Conservation (phyloP, 208 protist species). For the Leishmania mexicana region DNA sequence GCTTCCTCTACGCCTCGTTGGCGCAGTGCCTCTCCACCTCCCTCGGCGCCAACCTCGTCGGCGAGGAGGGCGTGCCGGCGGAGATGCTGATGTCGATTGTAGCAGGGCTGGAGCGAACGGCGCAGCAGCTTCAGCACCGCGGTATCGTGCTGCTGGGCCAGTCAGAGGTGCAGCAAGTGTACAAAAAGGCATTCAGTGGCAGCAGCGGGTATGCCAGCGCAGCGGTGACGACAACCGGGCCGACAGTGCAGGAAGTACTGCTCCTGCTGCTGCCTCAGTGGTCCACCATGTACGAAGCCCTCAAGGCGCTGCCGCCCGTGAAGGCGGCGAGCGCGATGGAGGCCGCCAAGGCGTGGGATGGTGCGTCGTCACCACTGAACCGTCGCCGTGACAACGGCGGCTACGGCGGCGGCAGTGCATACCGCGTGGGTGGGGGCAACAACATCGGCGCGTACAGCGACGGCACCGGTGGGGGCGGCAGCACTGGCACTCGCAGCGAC, state of each 20-base stretch:
- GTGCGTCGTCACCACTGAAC: neutral
- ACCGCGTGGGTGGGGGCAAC: conserved; percentile 11
- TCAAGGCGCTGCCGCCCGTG: conserved; percentile 37
- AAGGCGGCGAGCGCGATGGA: conserved; percentile 10
- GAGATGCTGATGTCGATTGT: conserved; percentile 20
- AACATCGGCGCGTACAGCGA: conserved; percentile 6
- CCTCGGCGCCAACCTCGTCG: conserved; percentile 7
- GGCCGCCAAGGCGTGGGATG: neutral
- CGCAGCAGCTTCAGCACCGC: conserved; percentile 48
- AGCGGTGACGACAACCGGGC: conserved; percentile 12
- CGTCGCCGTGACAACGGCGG: conserved; percentile 21
- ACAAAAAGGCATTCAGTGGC: conserved; percentile 29
- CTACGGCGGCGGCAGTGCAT: neutral
- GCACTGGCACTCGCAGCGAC: conserved; percentile 27
- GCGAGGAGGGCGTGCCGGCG: conserved; percentile 22
- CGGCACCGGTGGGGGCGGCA: conserved; percentile 6
- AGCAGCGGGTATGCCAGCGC: conserved; percentile 8
- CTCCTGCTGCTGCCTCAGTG: conserved; percentile 45
- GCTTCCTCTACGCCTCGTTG: conserved; percentile 28
- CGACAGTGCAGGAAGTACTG: conserved; percentile 35
- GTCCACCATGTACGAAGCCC: conserved; percentile 34
- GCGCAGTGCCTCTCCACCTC: conserved; percentile 30
- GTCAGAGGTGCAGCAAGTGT: conserved; percentile 38
- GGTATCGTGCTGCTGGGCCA: conserved; percentile 64
- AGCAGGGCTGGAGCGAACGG: conserved; percentile 16